These are phyloP conservation scores for Moesziomyces parantarcticus DNA, from an alignment of 1,284 basidiomycete species.

Conservation along the genomic window DNA sequence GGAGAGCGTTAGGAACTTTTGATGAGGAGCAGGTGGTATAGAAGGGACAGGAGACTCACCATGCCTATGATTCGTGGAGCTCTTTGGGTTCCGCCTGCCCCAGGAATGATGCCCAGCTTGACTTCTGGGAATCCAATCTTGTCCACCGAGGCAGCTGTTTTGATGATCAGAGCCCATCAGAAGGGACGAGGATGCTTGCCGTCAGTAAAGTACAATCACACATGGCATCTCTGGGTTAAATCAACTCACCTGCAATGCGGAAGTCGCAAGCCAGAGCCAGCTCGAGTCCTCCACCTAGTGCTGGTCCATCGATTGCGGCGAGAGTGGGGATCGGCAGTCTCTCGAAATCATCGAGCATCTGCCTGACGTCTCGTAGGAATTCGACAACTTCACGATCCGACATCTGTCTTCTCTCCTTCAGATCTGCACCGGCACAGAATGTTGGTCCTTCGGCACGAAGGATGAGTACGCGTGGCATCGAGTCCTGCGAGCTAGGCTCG, in stretches of 20 bases:
- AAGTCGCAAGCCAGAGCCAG: slow-evolving; percentile 87
- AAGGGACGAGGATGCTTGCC: slow-evolving; percentile 1
- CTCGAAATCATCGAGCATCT: slow-evolving; percentile 79
- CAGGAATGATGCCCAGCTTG: slow-evolving; percentile 78
- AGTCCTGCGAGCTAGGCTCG: neutral
- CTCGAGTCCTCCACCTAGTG: slow-evolving; percentile 89
- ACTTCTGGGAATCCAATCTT: slow-evolving; percentile 37
- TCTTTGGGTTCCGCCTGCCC: slow-evolving; percentile 66
- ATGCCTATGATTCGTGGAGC: slow-evolving; percentile 27
- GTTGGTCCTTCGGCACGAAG: slow-evolving; percentile 19
- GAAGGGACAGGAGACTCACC: neutral
- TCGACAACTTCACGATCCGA: slow-evolving; percentile 73
- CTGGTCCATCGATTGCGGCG: slow-evolving; percentile 91
- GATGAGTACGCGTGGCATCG: slow-evolving; percentile 25
- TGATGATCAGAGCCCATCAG: neutral
- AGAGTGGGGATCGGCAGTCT: slow-evolving; percentile 85
- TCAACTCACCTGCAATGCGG: slow-evolving; percentile 75
- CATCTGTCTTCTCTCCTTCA: slow-evolving; percentile 83
- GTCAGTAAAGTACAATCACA: neutral
- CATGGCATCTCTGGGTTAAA: neutral
- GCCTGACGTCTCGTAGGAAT: slow-evolving; percentile 82
- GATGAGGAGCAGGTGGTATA: neutral
- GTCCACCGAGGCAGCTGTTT: slow-evolving; percentile 20
- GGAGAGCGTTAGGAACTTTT: neutral
- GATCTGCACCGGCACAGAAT: slow-evolving; percentile 86